A percentile compares a stretch with the other conserved stretches of the same genome.
Conservation (phyloP, 129 eudicot genomes). For the Lonicera japonica region DNA sequence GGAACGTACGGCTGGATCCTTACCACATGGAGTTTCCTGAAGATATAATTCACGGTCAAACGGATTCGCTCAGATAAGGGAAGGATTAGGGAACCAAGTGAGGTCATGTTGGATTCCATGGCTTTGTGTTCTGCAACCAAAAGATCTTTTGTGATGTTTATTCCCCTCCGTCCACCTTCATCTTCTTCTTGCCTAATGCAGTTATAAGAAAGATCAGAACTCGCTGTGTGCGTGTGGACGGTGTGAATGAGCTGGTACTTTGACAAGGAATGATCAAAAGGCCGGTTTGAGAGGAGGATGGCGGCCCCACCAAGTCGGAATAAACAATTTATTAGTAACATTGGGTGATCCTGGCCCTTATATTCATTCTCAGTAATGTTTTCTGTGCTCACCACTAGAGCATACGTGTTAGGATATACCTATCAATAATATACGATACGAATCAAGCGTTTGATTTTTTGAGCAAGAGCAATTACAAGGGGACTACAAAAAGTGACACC, state of each 20-base stretch:
- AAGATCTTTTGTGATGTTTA: slow-evolving; percentile 42
- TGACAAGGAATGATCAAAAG: slow-evolving; percentile 24
- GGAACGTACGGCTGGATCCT: slow-evolving; percentile 27
- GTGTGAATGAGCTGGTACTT: slow-evolving; percentile 37
- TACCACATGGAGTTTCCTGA: slow-evolving; percentile 4
- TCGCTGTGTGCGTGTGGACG: slow-evolving; percentile 35
- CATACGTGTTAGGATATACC: slow-evolving; percentile 43
- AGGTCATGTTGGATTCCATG: slow-evolving; percentile 24
- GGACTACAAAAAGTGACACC: background rate
- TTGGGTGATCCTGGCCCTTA: slow-evolving; percentile 39
- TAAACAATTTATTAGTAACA: slow-evolving; percentile 18
- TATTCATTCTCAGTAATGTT: slow-evolving; percentile 28
- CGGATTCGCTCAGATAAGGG: slow-evolving; percentile 32
- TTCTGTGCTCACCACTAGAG: slow-evolving; percentile 55
- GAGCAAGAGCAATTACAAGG: background rate
- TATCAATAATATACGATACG: background rate
- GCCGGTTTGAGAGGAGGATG: slow-evolving; percentile 44
- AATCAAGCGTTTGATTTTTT: background rate
- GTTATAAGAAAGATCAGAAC: slow-evolving; percentile 21
- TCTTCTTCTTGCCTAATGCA: slow-evolving; percentile 39
- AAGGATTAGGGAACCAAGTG: slow-evolving; percentile 34
- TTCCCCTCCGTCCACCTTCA: slow-evolving; percentile 18
- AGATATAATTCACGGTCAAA: slow-evolving; percentile 7
- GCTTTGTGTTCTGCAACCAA: slow-evolving; percentile 26
- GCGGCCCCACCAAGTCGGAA: slow-evolving; percentile 55